phyloP scores from a whole-genome alignment of 2,329 filamentous ascomycete species.

The Paracorniculantispora psalliotae region DNA sequence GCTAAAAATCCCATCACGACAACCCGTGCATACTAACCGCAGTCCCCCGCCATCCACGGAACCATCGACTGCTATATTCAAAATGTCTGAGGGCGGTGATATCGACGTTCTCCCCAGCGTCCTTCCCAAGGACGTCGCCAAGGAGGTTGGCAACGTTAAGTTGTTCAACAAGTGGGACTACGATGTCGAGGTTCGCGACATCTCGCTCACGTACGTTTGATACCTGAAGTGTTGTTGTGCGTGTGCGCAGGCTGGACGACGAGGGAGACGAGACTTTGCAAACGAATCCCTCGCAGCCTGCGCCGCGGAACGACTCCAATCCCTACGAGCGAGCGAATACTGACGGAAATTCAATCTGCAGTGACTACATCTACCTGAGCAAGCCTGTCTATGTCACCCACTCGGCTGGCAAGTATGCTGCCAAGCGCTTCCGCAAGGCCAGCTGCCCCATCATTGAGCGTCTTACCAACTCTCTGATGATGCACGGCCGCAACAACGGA shows the following conservation, averaged over 20 bases:
- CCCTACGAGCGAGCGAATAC: too few relatives aligned
- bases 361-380: constrained; percentile 99
- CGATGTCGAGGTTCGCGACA: constrained; percentile 99
- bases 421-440: constrained; percentile 99
- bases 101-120: constrained; percentile 79
- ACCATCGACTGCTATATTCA: constrained; percentile 43
- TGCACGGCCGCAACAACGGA: constrained; percentile 99
- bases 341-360: constrained; percentile 41
- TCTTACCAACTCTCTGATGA: constrained; percentile 99
- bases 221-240: neutral
- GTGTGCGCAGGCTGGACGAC: neutral
- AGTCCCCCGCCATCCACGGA: constrained; percentile 32
- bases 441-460: constrained; percentile 99
- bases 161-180: constrained; percentile 98
- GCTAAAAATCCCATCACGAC: constrained; percentile 34
- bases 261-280: neutral
- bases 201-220: constrained; percentile 86
- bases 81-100: constrained; percentile 93
- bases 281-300: constrained; percentile 10
- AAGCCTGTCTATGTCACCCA: constrained; percentile 98
- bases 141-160: constrained; percentile 89
- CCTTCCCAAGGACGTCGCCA: constrained; percentile 87
- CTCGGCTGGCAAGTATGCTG: constrained; percentile 96
- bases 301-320: constrained; percentile 12
- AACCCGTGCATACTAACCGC: constrained; percentile 32